These are phyloP conservation scores for Rhinocladiella mackenziei DNA, from an alignment of 2,329 filamentous ascomycete genomes.

Conservation along the genomic window DNA sequence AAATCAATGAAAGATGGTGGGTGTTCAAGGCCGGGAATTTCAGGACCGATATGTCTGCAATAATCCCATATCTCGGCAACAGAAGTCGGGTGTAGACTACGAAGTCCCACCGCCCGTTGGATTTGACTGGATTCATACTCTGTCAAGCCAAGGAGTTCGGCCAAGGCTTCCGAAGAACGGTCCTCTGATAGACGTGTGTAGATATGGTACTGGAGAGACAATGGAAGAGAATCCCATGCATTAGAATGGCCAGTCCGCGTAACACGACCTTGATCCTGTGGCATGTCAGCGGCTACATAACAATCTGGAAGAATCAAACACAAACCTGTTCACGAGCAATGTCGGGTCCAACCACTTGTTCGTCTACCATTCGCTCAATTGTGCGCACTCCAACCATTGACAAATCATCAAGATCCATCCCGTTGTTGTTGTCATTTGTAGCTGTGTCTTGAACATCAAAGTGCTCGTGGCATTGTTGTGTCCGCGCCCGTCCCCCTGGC, in stretches of 20 bases:
- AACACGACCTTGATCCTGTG: slow-evolving; percentile 2
- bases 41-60: slow-evolving; percentile 1
- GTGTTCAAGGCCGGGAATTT: slow-evolving; percentile 2
- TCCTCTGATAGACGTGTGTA: slow-evolving; percentile 2
- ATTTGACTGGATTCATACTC: slow-evolving; percentile 13
- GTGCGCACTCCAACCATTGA: too few species aligned
- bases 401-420: too few species aligned
- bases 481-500: too few species aligned
- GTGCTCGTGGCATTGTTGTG: too few species aligned
- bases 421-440: too few species aligned
- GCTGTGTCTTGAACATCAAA: too few species aligned
- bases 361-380: background rate
- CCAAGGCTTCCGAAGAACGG: background rate
- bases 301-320: background rate
- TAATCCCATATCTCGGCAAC: slow-evolving; percentile 12
- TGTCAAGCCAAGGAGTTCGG: slow-evolving; percentile 11
- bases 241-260: too few species aligned
- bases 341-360: background rate
- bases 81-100: slow-evolving; percentile 6
- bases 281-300: background rate
- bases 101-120: slow-evolving; percentile 1
- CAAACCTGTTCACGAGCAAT: too few species aligned
- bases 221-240: slow-evolving; percentile 14
- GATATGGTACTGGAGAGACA: slow-evolving; percentile 21
- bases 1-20: slow-evolving; percentile 11